Conservation (phyloP, 2,329 filamentous ascomycete genomes). For the Colletotrichum sp. region DNA sequence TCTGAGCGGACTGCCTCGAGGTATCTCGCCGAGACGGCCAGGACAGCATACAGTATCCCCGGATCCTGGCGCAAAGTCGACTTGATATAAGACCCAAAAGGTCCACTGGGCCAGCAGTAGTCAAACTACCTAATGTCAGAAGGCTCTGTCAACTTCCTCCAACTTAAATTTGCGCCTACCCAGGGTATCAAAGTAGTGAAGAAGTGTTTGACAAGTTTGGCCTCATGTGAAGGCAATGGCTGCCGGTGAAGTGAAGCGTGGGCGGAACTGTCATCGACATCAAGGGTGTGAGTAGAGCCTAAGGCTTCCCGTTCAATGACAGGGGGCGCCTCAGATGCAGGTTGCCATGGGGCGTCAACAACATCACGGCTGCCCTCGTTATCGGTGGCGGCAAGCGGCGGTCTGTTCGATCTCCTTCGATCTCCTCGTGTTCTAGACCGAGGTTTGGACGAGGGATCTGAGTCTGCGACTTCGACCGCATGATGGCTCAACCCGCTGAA, state of each 20-base stretch:
- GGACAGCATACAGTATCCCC: background rate
- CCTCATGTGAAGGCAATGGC: background rate
- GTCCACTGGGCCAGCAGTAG: background rate
- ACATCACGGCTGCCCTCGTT: background rate
- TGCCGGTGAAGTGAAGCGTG: fast-evolving
- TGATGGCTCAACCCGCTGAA: background rate
- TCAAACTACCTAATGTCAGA: background rate
- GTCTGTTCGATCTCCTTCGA: background rate
- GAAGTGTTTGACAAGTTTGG: background rate
- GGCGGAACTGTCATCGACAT: background rate
- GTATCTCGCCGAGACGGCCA: background rate
- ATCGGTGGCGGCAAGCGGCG: background rate
- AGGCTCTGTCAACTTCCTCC: background rate
- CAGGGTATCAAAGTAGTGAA: background rate
- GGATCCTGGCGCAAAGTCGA: background rate
- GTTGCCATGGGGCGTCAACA: background rate
- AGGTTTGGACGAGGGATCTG: background rate
- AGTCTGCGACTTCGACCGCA: background rate
- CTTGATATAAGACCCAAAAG: background rate
- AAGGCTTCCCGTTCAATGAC: fast-evolving
- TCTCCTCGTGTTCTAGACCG: background rate
- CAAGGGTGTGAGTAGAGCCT: background rate
- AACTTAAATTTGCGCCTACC: background rate
- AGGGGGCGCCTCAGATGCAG: background rate
- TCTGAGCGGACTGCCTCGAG: background rate